A percentile compares a stretch with the other conserved stretches of the same genome.
Conservation (phyloP, 345 rosid genomes). For the Cardiospermum halicacabum region DNA sequence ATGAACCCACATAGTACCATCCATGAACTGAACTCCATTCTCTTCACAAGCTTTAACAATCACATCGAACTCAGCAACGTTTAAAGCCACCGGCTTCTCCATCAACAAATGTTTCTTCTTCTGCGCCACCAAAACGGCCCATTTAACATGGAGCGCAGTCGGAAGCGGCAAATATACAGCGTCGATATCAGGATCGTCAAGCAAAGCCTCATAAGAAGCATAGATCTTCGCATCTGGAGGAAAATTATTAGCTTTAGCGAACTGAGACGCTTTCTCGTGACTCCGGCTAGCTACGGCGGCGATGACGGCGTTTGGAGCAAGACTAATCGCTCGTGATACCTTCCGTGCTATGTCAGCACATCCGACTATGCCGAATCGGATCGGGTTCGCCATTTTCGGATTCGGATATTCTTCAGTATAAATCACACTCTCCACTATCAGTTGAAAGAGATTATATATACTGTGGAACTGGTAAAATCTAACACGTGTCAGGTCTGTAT, state of each 20-base stretch:
- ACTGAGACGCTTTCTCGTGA: conserved; percentile 44
- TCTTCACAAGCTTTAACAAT: conserved; percentile 58
- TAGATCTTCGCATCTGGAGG: conserved; percentile 53
- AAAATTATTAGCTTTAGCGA: conserved; percentile 55
- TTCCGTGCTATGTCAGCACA: conserved; percentile 73
- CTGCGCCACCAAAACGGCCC: conserved; percentile 62
- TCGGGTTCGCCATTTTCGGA: conserved; percentile 20
- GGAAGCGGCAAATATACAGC: conserved; percentile 79
- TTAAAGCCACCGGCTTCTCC: conserved; percentile 75
- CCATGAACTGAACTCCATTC: conserved; percentile 74
- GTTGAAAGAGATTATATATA: too few species aligned
- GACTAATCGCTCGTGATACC: conserved; percentile 53
- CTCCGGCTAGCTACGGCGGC: conserved; percentile 62
- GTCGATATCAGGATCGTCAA: conserved; percentile 67
- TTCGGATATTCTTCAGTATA: too few species aligned
- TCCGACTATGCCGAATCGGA: conserved; percentile 66
- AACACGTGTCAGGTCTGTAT: too few species aligned
- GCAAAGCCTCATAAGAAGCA: conserved; percentile 66
- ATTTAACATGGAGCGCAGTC: conserved; percentile 61
- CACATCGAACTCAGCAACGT: conserved; percentile 51
- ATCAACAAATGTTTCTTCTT: conserved; percentile 69
- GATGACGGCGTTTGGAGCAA: conserved; percentile 63
- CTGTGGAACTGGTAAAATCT: too few species aligned
- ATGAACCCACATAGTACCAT: conserved; percentile 91
- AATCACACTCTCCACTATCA: too few species aligned